Evolutionary conservation across 306 rosid genomes (phyloP).

Genomic region (Abrus pulchellus): DNA sequence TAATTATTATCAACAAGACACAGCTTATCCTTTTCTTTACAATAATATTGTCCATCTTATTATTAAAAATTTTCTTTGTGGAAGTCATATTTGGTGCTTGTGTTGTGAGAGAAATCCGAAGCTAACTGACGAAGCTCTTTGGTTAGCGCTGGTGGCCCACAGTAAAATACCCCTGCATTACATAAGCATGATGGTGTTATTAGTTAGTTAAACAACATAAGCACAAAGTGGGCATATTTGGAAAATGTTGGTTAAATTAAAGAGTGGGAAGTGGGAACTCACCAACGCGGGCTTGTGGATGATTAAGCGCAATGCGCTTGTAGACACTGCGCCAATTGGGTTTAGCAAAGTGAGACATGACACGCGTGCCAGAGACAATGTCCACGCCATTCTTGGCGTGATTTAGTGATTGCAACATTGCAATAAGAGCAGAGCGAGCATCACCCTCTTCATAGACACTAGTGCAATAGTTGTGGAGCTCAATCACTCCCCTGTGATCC

Average conservation of each 20-base stretch:
- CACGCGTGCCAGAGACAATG: conserved; percentile 69
- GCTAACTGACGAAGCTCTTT: conserved; percentile 59
- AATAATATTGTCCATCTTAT: neutral
- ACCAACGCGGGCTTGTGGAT: conserved; percentile 65
- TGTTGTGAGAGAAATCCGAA: conserved; percentile 64
- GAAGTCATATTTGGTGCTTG: conserved; percentile 62
- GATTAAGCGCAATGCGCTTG: conserved; percentile 67
- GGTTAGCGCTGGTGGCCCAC: conserved; percentile 58
- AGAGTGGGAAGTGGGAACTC: conserved; percentile 44
- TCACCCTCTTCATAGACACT: conserved; percentile 85
- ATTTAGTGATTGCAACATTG: conserved; percentile 69
- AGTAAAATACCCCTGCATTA: conserved; percentile 74
- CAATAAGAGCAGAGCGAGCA: conserved; percentile 81
- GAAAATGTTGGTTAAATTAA: neutral
- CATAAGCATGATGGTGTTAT: neutral
- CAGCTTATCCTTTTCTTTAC: neutral
- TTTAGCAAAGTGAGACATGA: conserved; percentile 75
- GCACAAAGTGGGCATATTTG: too few species aligned
- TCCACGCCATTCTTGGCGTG: conserved; percentile 78
- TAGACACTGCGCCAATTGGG: conserved; percentile 75
- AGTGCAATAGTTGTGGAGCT: conserved; percentile 73
- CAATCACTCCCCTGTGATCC: conserved; percentile 64
- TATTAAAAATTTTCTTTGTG: conserved; percentile 66
- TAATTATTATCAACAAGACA: neutral
- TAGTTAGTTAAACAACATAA: too few species aligned